phyloP scores from a whole-genome alignment of 768 basidiomycete genomes.

The Calocera viscosa region DNA sequence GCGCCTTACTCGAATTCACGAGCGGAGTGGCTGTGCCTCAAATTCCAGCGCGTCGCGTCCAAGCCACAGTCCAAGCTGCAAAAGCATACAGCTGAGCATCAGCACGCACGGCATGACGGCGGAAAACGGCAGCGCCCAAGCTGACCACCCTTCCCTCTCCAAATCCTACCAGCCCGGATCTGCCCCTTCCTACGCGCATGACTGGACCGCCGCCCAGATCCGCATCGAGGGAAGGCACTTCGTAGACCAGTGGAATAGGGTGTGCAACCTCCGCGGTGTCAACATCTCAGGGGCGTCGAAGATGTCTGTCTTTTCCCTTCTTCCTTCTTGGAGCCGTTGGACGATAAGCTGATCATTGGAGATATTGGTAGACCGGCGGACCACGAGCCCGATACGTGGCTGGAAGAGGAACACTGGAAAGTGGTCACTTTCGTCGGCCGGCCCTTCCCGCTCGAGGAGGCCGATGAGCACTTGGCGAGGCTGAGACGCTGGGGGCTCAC shows the following conservation, averaged over 20 bases:
- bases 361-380: slow-evolving; percentile 27
- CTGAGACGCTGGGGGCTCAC: slow-evolving; percentile 78
- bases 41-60: no score
- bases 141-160: slow-evolving; percentile 9
- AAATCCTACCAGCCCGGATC: slow-evolving; percentile 9
- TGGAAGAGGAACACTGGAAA: slow-evolving; percentile 38
- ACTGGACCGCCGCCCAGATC: slow-evolving; percentile 48
- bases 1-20: no score
- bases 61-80: no score
- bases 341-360: no score
- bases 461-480: slow-evolving; percentile 68
- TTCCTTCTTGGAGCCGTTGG: no score
- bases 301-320: slow-evolving; percentile 39
- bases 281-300: slow-evolving; percentile 78
- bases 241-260: slow-evolving; percentile 64
- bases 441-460: slow-evolving; percentile 84
- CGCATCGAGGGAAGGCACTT: slow-evolving; percentile 64
- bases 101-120: no score
- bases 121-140: no score
- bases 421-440: slow-evolving; percentile 74
- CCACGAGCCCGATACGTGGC: slow-evolving; percentile 56
- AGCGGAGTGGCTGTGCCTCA: no score
- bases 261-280: slow-evolving; percentile 70
- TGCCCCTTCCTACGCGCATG: slow-evolving; percentile 47
- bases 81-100: no score